These are phyloP conservation scores for Dothideomycetes sp. DNA, from an alignment of 2,329 filamentous ascomycete genomes.

Conservation along the genomic window DNA sequence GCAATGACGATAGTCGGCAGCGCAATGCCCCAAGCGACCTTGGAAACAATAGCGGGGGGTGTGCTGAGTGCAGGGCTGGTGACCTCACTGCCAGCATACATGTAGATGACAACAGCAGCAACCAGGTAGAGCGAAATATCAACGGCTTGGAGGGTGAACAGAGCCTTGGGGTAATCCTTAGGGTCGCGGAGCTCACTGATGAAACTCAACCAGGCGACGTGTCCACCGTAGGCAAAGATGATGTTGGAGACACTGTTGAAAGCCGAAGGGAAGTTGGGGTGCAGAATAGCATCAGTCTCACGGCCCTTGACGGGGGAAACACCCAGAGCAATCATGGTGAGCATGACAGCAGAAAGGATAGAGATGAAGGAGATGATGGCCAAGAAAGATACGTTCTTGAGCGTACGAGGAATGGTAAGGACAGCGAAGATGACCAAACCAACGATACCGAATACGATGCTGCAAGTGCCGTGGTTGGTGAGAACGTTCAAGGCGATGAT, in stretches of 20 bases:
- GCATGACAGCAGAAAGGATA: conserved; percentile 53
- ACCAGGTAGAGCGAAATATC: conserved; percentile 57
- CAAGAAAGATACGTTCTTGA: conserved; percentile 53
- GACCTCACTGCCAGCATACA: conserved; percentile 52
- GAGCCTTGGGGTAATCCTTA: conserved; percentile 52
- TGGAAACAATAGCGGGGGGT: conserved; percentile 45
- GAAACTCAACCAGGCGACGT: conserved; percentile 58
- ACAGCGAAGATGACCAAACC: conserved; percentile 50
- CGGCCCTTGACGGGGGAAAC: conserved; percentile 36
- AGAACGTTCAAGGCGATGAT: conserved; percentile 60
- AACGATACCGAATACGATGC: conserved; percentile 53
- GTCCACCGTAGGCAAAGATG: conserved; percentile 56
- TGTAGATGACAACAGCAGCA: conserved; percentile 58
- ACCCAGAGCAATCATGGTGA: conserved; percentile 59
- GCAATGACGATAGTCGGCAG: conserved; percentile 63
- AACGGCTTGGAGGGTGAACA: conserved; percentile 50
- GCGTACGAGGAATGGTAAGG: conserved; percentile 52
- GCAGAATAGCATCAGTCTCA: conserved; percentile 27
- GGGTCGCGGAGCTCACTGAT: conserved; percentile 57
- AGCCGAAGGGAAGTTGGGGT: conserved; percentile 39
- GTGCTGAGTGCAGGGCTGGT: conserved; percentile 57
- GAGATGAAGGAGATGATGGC: conserved; percentile 53
- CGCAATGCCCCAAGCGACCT: conserved; percentile 59
- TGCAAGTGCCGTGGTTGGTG: conserved; percentile 53
- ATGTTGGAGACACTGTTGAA: conserved; percentile 62